Conservation (phyloP, 768 basidiomycete species). For the Psilocybe cubensis region DNA sequence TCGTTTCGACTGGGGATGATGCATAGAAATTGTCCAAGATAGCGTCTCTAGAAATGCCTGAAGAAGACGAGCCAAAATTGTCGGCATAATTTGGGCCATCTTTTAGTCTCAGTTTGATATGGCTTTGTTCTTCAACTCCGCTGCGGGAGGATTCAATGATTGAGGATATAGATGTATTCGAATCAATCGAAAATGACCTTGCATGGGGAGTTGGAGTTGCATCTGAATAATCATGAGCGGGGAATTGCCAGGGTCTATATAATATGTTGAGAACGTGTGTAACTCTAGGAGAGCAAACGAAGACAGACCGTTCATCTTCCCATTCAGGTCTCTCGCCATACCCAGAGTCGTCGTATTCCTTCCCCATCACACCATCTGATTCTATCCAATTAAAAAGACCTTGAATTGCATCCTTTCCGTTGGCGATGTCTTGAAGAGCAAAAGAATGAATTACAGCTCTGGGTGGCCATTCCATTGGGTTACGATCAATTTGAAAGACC, state of each 20-base stretch:
- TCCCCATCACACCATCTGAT: slow-evolving; percentile 41
- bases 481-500: slow-evolving; percentile 85
- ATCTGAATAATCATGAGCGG: slow-evolving; percentile 35
- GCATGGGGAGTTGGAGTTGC: slow-evolving; percentile 51
- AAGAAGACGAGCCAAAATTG: not conserved
- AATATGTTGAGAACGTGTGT: not conserved
- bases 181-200: slow-evolving; percentile 65
- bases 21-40: slow-evolving; percentile 11
- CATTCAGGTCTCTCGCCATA: slow-evolving; percentile 48
- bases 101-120: not conserved
- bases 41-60: slow-evolving; percentile 5
- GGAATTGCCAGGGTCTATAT: slow-evolving; percentile 42
- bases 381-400: slow-evolving; percentile 79
- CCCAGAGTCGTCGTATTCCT: slow-evolving; percentile 52
- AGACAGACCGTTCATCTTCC: slow-evolving; percentile 43
- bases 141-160: slow-evolving; percentile 40
- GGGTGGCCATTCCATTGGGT: slow-evolving; percentile 95
- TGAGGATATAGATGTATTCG: slow-evolving; percentile 56
- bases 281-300: not conserved
- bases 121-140: slow-evolving; percentile 15
- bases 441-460: slow-evolving; percentile 51
- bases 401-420: slow-evolving; percentile 73
- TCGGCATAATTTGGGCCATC: slow-evolving; percentile 1
- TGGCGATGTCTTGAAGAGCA: slow-evolving; percentile 47
- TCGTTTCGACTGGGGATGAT: slow-evolving; percentile 21